phyloP scores from a whole-genome alignment of 768 basidiomycete genomes.

The Agaricus subrufescens region DNA sequence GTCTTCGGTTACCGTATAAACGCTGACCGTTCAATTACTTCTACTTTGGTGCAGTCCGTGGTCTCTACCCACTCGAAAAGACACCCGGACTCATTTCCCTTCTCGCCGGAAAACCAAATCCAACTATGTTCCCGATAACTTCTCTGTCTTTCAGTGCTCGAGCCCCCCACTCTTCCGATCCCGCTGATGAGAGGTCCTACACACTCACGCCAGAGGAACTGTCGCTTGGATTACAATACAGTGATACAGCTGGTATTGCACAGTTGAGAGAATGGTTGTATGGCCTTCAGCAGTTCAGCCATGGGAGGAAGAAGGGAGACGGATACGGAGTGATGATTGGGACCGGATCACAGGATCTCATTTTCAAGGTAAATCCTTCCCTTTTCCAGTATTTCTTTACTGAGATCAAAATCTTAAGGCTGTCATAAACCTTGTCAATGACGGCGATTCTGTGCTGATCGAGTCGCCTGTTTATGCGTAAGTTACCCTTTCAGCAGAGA shows the following conservation, averaged over 20 bases:
- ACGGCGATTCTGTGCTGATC: constrained; percentile 76
- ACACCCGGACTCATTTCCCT: constrained; percentile 75
- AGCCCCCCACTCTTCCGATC: constrained; percentile 35
- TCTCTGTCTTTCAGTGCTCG: constrained; percentile 64
- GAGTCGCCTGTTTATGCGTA: constrained; percentile 81
- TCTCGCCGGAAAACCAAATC: constrained; percentile 90
- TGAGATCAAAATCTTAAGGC: constrained; percentile 44
- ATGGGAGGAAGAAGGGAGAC: constrained; percentile 55
- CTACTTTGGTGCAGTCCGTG: constrained; percentile 40
- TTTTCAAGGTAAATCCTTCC: constrained; percentile 63
- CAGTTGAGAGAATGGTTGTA: constrained; percentile 65
- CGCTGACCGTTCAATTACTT: neutral
- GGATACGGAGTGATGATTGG: constrained; percentile 81
- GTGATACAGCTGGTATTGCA: constrained; percentile 63
- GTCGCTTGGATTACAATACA: constrained; percentile 69
- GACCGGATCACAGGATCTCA: constrained; percentile 82
- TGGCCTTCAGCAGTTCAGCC: constrained; percentile 65
- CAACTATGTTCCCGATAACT: constrained; percentile 86
- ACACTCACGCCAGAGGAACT: constrained; percentile 58
- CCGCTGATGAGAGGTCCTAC: constrained; percentile 41
- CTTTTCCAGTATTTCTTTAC: too few species aligned
- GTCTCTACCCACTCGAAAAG: constrained; percentile 75
- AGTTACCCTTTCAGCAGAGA: constrained; percentile 16
- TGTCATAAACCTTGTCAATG: constrained; percentile 64
- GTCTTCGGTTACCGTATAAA: constrained; percentile 16